A percentile compares a stretch with the other conserved stretches of the same genome.
Conservation (phyloP, 2,329 filamentous ascomycete genomes). For the Zasmidium cellare region DNA sequence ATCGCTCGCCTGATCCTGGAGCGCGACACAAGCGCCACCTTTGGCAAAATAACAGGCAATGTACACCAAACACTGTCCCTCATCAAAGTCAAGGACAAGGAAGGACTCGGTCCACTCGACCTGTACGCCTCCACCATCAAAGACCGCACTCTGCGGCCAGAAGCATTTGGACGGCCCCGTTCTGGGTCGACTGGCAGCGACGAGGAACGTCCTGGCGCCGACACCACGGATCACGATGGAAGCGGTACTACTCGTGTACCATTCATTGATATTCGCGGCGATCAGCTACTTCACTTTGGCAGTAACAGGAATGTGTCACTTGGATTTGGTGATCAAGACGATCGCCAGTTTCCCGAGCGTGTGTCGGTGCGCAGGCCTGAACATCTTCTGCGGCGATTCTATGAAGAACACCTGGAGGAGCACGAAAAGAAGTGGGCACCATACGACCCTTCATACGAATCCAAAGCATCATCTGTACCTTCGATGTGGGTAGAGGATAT, state of each 20-base stretch:
- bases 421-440: constrained; percentile 39
- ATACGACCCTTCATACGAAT: constrained; percentile 34
- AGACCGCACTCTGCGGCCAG: constrained; percentile 61
- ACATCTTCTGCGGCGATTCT: constrained; percentile 71
- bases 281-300: constrained; percentile 90
- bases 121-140: constrained; percentile 86
- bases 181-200: constrained; percentile 40
- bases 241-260: constrained; percentile 17
- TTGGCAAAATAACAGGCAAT: constrained; percentile 60
- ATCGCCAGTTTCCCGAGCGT: constrained; percentile 89
- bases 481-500: constrained; percentile 54
- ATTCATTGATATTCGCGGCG: constrained; percentile 56
- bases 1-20: constrained; percentile 80
- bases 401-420: constrained; percentile 63
- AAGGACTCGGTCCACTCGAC: constrained; percentile 93
- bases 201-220: constrained; percentile 47
- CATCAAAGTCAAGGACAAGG: constrained; percentile 93
- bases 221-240: constrained; percentile 54
- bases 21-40: constrained; percentile 69
- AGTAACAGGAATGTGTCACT: constrained; percentile 95
- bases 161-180: constrained; percentile 35
- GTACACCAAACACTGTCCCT: constrained; percentile 68
- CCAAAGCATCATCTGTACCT: constrained; percentile 21
- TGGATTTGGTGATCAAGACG: constrained; percentile 92
- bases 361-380: constrained; percentile 74